Percentiles rank a stretch among this genome's conserved stretches.
phyloP scores from a whole-genome alignment of 1,284 basidiomycete genomes.

The Testicularia cyperi region DNA sequence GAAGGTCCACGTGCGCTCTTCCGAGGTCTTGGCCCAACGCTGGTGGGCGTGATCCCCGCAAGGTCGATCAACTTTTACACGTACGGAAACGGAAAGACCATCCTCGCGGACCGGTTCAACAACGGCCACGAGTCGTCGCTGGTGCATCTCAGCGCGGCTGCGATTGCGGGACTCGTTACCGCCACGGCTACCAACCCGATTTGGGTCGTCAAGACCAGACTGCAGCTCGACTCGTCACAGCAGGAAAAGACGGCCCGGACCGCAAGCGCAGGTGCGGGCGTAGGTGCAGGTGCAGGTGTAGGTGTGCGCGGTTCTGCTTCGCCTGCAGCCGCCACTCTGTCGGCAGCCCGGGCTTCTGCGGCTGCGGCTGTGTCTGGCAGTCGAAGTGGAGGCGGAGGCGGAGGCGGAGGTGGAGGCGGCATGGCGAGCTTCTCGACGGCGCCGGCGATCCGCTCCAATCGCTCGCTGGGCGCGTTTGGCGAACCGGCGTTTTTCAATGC shows the following conservation, averaged over 20 bases:
- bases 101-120: slow-evolving; percentile 82
- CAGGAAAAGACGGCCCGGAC: slow-evolving; percentile 1
- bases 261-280: background rate
- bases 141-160: slow-evolving; percentile 84
- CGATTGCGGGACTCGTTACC: slow-evolving; percentile 76
- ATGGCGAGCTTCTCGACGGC: slow-evolving; percentile 16
- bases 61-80: slow-evolving; percentile 92
- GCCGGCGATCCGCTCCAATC: slow-evolving; percentile 5
- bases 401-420: background rate
- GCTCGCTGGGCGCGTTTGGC: slow-evolving; percentile 16
- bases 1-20: slow-evolving; percentile 90
- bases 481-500: slow-evolving; percentile 44
- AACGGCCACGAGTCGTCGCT: slow-evolving; percentile 76
- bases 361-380: background rate
- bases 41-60: slow-evolving; percentile 92
- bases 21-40: slow-evolving; percentile 88
- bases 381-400: too few species aligned
- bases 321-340: background rate
- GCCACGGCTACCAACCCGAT: slow-evolving; percentile 93
- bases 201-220: slow-evolving; percentile 95
- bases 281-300: too few species aligned
- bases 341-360: background rate
- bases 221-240: slow-evolving; percentile 69
- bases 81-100: slow-evolving; percentile 92
- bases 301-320: too few species aligned